A percentile compares a stretch with the other conserved stretches of the same genome.
Conservation (phyloP, 169 alveolate genomes). For the Fabrea salina region DNA sequence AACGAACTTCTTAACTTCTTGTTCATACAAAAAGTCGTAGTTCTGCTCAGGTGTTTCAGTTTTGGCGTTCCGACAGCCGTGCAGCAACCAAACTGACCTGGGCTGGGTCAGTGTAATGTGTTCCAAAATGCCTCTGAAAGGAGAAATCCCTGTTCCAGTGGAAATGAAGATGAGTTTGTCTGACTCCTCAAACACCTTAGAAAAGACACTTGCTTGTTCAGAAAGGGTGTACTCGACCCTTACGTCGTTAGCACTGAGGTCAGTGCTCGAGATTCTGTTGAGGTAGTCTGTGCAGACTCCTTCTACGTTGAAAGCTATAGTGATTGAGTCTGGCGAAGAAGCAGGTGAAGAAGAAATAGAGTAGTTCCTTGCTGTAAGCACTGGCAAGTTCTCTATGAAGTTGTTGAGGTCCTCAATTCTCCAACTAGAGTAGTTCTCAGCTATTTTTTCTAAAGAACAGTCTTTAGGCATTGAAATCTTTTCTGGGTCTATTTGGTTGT, state of each 20-base stretch:
- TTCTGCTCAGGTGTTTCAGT: conserved; percentile 9
- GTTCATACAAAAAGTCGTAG: conserved; percentile 15
- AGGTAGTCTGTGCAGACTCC: conserved; percentile 26
- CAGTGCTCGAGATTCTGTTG: not conserved
- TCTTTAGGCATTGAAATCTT: not conserved
- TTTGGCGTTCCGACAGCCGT: conserved; percentile 5
- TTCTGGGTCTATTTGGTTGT: not conserved
- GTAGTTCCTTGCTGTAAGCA: conserved; percentile 14
- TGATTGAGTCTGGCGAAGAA: not conserved
- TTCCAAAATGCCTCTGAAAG: conserved; percentile 25
- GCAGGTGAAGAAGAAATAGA: conserved; percentile 3
- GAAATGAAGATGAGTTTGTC: not conserved
- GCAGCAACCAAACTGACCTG: conserved; percentile 12
- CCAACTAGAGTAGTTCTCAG: not conserved
- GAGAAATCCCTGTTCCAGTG: conserved; percentile 37
- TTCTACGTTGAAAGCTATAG: conserved; percentile 14
- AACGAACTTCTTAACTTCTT: not conserved
- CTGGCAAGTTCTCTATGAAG: not conserved
- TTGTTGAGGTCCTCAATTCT: not conserved
- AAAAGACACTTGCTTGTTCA: not conserved
- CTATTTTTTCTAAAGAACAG: not conserved
- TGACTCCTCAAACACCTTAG: not conserved
- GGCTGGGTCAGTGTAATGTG: not conserved
- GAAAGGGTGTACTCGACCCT: not conserved
- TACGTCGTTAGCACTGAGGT: not conserved